Conservation (phyloP, 2,329 filamentous ascomycete species). For the Alternaria panax region DNA sequence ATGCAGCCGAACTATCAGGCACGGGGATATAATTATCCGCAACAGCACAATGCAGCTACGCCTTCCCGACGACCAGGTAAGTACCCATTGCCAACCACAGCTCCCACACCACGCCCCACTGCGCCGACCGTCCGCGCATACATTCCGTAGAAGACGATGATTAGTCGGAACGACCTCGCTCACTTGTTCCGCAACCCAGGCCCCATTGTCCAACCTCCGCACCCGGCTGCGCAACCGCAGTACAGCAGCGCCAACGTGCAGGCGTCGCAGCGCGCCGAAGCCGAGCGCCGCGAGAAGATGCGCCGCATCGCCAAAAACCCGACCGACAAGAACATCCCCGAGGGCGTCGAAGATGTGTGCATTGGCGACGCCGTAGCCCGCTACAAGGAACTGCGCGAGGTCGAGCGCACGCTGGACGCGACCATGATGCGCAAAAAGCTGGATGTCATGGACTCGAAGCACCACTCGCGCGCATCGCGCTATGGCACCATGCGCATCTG, state of each 20-base stretch:
- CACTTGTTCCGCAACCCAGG: constrained; percentile 56
- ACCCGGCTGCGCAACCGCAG: constrained; percentile 58
- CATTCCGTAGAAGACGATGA: constrained; percentile 45
- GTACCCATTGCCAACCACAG: constrained; percentile 26
- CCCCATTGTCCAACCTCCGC: constrained; percentile 56
- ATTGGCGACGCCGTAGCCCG: constrained; percentile 82
- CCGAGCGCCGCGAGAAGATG: constrained; percentile 68
- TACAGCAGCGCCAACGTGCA: constrained; percentile 50
- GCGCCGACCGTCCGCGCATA: constrained; percentile 17
- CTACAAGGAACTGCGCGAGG: constrained; percentile 83
- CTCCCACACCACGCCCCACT: constrained; percentile 20
- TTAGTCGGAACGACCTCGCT: constrained; percentile 58
- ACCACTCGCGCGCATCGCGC: constrained; percentile 76
- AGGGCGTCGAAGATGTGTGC: constrained; percentile 79
- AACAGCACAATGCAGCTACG: constrained; percentile 43
- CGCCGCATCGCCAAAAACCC: constrained; percentile 87
- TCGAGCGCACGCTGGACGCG: constrained; percentile 88
- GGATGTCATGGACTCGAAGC: constrained; percentile 84
- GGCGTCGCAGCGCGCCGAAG: constrained; percentile 54
- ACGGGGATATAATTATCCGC: constrained; percentile 54
- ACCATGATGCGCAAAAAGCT: constrained; percentile 93
- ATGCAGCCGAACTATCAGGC: constrained; percentile 54
- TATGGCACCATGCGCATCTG: constrained; percentile 88
- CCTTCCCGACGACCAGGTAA: constrained; percentile 55
- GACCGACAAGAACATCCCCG: constrained; percentile 92